Evolutionary conservation across 2,329 filamentous ascomycete species (phyloP), one percentile per base, ranked within the genome.

Genomic region (Colletotrichum limetticola): DNA sequence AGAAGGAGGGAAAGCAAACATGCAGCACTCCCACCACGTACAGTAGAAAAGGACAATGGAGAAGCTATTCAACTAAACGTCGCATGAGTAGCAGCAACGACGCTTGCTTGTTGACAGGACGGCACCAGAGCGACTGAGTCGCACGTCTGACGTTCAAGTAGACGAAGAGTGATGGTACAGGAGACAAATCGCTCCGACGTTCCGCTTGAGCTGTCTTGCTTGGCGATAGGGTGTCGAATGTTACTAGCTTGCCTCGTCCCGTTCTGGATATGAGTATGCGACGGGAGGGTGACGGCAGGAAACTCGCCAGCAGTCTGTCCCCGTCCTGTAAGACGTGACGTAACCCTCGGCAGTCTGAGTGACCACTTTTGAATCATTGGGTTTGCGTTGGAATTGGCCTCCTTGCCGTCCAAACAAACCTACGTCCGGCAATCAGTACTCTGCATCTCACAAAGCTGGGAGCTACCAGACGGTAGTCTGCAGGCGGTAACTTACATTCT

Each of bases 401-500:
- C 46, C 57, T 75, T 24, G 72, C 76, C 46, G 74, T 75, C 76
- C 76, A 77, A 37, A 77, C 57, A 65, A 69, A 74, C 66, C 74
- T 75, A 37, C n/a, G 60, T 46, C 42, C 35, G 30, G 56, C 30
- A 32, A 49, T 75, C n/a, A 75, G 67, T 46, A 68, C 28, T 37
- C 8, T 37, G 24, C 32, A 22, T 37, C 26, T 26, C 37, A 57
- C 30, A 19, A 42, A 60, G 26, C 32, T 26, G 22, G 55, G 55
- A 67, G 37, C 24, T 26, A 57, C 49, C 61, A 35, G 62, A 58
- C 66, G 66, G 66, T 55, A 66, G 35, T 56, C 52, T 71, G 46
- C 53, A 58, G 37, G 9, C 30, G 64, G 26, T 52, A 30, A 90
- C 93, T 89, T 86, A 95, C 94, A 95, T 85, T 75, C 90, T 91